Percentiles rank a stretch among this genome's conserved stretches.
These are phyloP conservation scores for Barnettozyma salicaria DNA, from an alignment of 805 yeast genomes.

Conservation along the genomic window DNA sequence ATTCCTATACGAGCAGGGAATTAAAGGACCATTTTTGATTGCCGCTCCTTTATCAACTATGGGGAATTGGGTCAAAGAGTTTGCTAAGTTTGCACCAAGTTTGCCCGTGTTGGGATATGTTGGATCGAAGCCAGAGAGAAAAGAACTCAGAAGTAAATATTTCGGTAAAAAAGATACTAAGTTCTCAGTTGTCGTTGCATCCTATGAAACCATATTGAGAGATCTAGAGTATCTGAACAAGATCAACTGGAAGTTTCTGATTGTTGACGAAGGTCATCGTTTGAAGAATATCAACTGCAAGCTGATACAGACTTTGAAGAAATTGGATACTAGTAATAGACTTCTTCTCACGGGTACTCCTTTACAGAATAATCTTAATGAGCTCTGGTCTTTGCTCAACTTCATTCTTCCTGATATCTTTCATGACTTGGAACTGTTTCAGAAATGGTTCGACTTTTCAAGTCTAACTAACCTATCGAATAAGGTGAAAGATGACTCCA, in stretches of 20 bases:
- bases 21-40: slow-evolving; percentile 70
- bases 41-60: slow-evolving; percentile 83
- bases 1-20: slow-evolving; percentile 71
- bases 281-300: slow-evolving; percentile 78
- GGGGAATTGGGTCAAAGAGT: slow-evolving; percentile 77
- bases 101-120: slow-evolving; percentile 57
- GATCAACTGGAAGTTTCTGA: slow-evolving; percentile 70
- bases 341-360: slow-evolving; percentile 94
- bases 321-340: slow-evolving; percentile 60
- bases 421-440: slow-evolving; percentile 82
- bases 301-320: slow-evolving; percentile 65
- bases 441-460: slow-evolving; percentile 89
- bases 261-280: slow-evolving; percentile 95
- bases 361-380: slow-evolving; percentile 82
- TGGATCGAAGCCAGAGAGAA: slow-evolving; percentile 58
- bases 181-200: slow-evolving; percentile 60
- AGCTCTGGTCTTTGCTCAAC: slow-evolving; percentile 87
- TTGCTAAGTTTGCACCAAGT: slow-evolving; percentile 65
- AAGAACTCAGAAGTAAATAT: slow-evolving; percentile 31
- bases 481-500: slow-evolving; percentile 30
- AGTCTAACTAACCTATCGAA: slow-evolving; percentile 40
- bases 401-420: slow-evolving; percentile 91
- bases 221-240: slow-evolving; percentile 54
- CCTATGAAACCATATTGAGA: slow-evolving; percentile 72
- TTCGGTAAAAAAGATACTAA: slow-evolving; percentile 20